Evolutionary conservation across 257 asterid genomes (phyloP).

Genomic region (Linaria vulgaris): DNA sequence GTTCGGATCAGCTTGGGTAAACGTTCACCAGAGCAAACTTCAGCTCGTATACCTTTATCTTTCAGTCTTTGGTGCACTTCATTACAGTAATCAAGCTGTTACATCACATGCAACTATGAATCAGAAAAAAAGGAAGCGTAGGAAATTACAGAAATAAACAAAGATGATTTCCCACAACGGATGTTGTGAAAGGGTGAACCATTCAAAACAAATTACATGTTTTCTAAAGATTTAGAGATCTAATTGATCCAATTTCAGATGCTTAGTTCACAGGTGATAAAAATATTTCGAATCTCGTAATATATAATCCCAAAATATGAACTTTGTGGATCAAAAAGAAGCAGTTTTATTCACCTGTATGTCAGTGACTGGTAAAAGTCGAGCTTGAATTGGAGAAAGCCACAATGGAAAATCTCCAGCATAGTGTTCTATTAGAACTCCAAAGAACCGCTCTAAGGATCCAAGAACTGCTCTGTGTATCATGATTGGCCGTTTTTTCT

Average conservation of each 20-base stretch:
- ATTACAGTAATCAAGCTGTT: conserved; percentile 76
- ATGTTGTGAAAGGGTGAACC: neutral
- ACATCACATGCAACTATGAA: conserved; percentile 17
- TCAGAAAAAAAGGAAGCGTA: conserved; percentile 6
- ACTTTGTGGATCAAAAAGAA: neutral
- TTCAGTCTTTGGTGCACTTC: conserved; percentile 59
- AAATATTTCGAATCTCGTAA: neutral
- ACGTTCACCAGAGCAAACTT: conserved; percentile 79
- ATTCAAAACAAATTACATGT: neutral
- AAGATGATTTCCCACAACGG: neutral
- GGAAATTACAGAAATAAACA: neutral
- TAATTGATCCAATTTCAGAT: neutral
- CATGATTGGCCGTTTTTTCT: conserved; percentile 85
- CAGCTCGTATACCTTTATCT: conserved; percentile 64
- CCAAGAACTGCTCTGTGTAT: conserved; percentile 96
- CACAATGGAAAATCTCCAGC: conserved; percentile 96
- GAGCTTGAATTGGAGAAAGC: conserved; percentile 93
- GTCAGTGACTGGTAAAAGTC: conserved; percentile 81
- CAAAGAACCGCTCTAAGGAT: conserved; percentile 90
- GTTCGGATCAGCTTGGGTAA: conserved; percentile 83
- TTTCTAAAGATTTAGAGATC: neutral
- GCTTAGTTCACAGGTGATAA: neutral
- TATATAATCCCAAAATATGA: neutral
- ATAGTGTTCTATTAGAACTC: conserved; percentile 89
- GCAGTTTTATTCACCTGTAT: conserved; percentile 51